Base-by-base conservation (phyloP, 2,329 filamentous ascomycete species). In the Diplodia seriata region DNA sequence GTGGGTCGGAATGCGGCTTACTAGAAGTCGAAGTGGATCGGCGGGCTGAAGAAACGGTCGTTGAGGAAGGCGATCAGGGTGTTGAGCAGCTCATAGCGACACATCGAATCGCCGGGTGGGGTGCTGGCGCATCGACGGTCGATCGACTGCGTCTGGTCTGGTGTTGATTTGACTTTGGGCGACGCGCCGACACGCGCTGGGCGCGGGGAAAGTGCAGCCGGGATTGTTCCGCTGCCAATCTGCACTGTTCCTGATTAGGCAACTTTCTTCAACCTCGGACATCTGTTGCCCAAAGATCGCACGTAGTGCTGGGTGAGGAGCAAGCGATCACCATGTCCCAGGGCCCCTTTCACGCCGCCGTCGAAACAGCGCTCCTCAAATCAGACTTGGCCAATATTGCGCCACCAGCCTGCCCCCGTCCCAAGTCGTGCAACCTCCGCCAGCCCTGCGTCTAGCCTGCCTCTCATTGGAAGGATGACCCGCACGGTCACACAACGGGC, bases 81-180 rank as follows among this genome's bases (percentile, higher is more conserved):
- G 70, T 75, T 77, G 70, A 79, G 71, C 12, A 79, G 70, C 70
- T 78, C 77, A 70, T 76, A 78, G 54, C 77, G 75, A 73, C 77
- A 78, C 77, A 79, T 79, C 67, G 70, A 69, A 57, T 51, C 38
- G 51, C n/a, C 53, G 63, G 63, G 40, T 53, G 12, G 53, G 33
- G 26, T 23, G 18, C n/a, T 14, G 20, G 63, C 26, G 54, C 53
- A 51, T 51, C 12, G 36, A 36, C 29, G 59, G 29, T 23, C 23
- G 47, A 31, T 43, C 14, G 43, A 38, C 29, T 29, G 38, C 23
- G n/a, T 14, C 12, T 59, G 65, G n/a, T 14, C 12, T 59, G 65
- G 54, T 67, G 54, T 61, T 49, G 43, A 29, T 15, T 40, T 65
- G 33, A 29, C 23, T 40, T 65, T 40, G 55, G 55, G 54, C 56